Evolutionary conservation across 2,329 filamentous ascomycete genomes (phyloP), one percentile per base, ranked within the genome.

Genomic region (Colletotrichum gigasporum): DNA sequence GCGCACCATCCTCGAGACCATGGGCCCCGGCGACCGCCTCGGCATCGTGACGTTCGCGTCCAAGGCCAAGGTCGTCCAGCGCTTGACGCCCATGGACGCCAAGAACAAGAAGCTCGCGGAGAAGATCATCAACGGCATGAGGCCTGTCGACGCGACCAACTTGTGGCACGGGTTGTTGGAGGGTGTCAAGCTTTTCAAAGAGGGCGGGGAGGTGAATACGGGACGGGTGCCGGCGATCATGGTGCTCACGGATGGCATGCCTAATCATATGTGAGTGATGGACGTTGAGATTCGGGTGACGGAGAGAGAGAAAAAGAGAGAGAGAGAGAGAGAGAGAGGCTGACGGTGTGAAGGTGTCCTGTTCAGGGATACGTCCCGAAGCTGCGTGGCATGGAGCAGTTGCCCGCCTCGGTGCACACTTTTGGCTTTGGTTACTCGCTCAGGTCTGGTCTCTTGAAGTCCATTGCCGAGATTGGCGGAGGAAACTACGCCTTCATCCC

Each of bases 401-500:
- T 84, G 1, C 78, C 79, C 3, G 78, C 84, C 11, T 77, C 79
- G 0, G 82, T 83, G 6, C 80, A 85, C 69, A 86, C 83, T 0
- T 87, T 87, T 70, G 84, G 84, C 3, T 87, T 87, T 55, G 84
- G 84, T 4, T 84, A 85, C 66, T 47, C 69, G 1, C 73, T 86
- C 32, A 70, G 73, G 5, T 85, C 87, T 0, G 84, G 83, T 0
- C 74, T 89, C 16, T 77, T 90, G 56, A 87, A 87, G 73, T 85
- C 86, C 2, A 85, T 90, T 47, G 82, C 87, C 1, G 86, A 89
- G 69, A 75, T 84, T 48, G 82, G 84, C 0, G 77, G 81, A 3
- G 87, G 87, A 2, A 86, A 82, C 70, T 90, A 87, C 61, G 77
- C 85, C 8, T 90, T 89, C 67, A 89, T 90, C 16, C 84, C 86